Evolutionary conservation across 208 protist species (phyloP).

Genomic region (Angomonas deanei): DNA sequence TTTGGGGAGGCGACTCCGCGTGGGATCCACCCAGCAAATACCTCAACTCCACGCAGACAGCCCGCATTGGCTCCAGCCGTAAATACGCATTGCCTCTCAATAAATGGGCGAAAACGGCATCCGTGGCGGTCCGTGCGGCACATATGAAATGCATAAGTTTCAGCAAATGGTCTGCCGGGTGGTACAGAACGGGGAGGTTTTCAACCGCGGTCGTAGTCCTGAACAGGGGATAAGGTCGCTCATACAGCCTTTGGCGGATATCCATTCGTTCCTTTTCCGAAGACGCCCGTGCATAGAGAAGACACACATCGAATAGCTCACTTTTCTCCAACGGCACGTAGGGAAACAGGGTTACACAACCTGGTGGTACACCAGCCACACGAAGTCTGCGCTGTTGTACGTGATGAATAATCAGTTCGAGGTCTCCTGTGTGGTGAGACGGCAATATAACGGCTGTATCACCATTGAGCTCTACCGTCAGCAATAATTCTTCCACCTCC

Average conservation of each 20-base stretch:
- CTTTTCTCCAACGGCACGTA: constrained; percentile 46
- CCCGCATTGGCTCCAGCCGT: constrained; percentile 54
- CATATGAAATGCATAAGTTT: constrained; percentile 62
- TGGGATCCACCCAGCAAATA: not conserved
- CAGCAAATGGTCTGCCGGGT: constrained; percentile 63
- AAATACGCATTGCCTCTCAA: constrained; percentile 38
- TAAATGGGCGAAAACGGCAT: constrained; percentile 15
- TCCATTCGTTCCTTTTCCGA: constrained; percentile 32
- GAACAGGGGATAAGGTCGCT: constrained; percentile 42
- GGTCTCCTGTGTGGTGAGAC: constrained; percentile 38
- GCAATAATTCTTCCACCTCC: constrained; percentile 19
- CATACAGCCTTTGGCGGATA: constrained; percentile 33
- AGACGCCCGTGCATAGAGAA: constrained; percentile 38
- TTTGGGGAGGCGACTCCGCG: too few species aligned
- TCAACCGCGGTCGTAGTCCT: not conserved
- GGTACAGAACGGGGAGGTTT: constrained; percentile 39
- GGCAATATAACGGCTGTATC: constrained; percentile 57
- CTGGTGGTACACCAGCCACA: constrained; percentile 57
- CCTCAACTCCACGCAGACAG: constrained; percentile 17
- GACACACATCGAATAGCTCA: constrained; percentile 52
- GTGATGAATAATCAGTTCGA: constrained; percentile 62
- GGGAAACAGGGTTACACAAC: constrained; percentile 66
- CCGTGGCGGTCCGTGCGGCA: constrained; percentile 13
- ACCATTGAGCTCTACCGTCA: constrained; percentile 53
- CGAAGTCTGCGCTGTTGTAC: constrained; percentile 52